Conservation (phyloP, 2,329 filamentous ascomycete species). For the Ophiostoma pallidulum region DNA sequence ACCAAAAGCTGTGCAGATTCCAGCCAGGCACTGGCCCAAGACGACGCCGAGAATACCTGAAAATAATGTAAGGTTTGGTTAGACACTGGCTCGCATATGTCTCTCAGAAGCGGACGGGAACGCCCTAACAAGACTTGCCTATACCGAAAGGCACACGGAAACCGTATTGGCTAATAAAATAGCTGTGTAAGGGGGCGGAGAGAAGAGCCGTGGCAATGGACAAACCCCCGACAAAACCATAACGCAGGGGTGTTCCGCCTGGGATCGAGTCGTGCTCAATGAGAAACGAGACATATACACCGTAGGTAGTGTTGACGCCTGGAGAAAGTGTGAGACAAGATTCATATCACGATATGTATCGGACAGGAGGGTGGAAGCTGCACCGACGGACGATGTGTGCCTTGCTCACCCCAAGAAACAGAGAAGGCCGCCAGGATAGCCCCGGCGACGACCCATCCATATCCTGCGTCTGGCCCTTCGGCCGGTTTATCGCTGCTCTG, state of each 20-base stretch:
- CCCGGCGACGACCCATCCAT: slow-evolving; percentile 1
- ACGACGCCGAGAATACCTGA: slow-evolving; percentile 5
- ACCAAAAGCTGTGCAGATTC: slow-evolving; percentile 3
- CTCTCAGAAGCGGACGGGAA: too few species aligned
- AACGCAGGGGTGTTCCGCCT: slow-evolving; percentile 6
- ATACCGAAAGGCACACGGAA: background rate
- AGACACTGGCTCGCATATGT: too few species aligned
- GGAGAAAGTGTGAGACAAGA: background rate
- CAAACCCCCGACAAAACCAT: slow-evolving; percentile 10
- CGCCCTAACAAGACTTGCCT: too few species aligned
- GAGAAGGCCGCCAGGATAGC: background rate
- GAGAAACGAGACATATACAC: slow-evolving; percentile 9
- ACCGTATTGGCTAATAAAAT: background rate
- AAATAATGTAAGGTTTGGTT: background rate
- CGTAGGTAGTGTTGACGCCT: slow-evolving; percentile 9
- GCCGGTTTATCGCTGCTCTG: background rate
- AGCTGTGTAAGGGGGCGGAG: background rate
- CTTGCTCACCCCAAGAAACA: slow-evolving; percentile 1
- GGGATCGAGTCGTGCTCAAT: slow-evolving; percentile 5
- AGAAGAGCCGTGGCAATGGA: slow-evolving; percentile 5
- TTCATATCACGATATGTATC: too few species aligned
- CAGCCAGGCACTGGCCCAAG: slow-evolving; percentile 6
- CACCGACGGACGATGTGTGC: too few species aligned
- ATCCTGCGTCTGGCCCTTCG: background rate
- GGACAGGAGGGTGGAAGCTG: too few species aligned